These are phyloP conservation scores for Ceratocystis cubensis DNA, from an alignment of 2,329 filamentous ascomycete genomes.

Conservation along the genomic window DNA sequence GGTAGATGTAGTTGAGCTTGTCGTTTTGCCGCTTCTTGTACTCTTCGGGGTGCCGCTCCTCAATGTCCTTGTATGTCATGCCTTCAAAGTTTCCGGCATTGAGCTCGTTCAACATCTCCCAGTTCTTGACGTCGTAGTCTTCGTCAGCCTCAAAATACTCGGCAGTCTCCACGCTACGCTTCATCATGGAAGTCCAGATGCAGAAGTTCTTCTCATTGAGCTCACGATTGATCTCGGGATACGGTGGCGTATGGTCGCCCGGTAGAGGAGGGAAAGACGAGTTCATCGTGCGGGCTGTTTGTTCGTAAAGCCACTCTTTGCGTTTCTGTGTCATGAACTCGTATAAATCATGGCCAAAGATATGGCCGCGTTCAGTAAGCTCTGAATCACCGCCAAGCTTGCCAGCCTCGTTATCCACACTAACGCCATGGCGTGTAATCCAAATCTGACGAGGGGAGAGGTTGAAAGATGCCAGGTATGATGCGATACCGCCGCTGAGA, in stretches of 20 bases:
- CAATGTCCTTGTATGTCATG: slow-evolving; percentile 86
- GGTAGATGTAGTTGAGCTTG: slow-evolving; percentile 94
- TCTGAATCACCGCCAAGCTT: slow-evolving; percentile 86
- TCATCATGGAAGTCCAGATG: slow-evolving; percentile 96
- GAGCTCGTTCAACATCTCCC: slow-evolving; percentile 95
- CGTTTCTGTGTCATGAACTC: slow-evolving; percentile 74
- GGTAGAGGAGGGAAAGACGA: slow-evolving; percentile 79
- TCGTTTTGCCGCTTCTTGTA: slow-evolving; percentile 67
- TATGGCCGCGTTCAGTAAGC: slow-evolving; percentile 65
- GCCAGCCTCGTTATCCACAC: slow-evolving; percentile 70
- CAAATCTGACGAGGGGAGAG: slow-evolving; percentile 90
- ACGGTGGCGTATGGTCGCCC: slow-evolving; percentile 87
- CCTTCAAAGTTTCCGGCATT: slow-evolving; percentile 90
- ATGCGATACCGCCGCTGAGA: slow-evolving; percentile 80
- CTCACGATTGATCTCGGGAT: slow-evolving; percentile 65
- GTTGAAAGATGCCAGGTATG: slow-evolving; percentile 94
- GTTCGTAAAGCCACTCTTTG: slow-evolving; percentile 67
- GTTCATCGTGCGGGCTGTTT: slow-evolving; percentile 62
- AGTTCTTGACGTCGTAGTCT: slow-evolving; percentile 91
- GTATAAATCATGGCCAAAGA: slow-evolving; percentile 68
- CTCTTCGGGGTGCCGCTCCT: slow-evolving; percentile 63
- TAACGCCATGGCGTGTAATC: slow-evolving; percentile 94
- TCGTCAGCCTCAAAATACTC: slow-evolving; percentile 84
- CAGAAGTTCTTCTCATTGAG: slow-evolving; percentile 81
- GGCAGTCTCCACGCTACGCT: slow-evolving; percentile 75